phyloP scores from a whole-genome alignment of 352 stramenopile genomes.

The Globisporangium nodosum region DNA sequence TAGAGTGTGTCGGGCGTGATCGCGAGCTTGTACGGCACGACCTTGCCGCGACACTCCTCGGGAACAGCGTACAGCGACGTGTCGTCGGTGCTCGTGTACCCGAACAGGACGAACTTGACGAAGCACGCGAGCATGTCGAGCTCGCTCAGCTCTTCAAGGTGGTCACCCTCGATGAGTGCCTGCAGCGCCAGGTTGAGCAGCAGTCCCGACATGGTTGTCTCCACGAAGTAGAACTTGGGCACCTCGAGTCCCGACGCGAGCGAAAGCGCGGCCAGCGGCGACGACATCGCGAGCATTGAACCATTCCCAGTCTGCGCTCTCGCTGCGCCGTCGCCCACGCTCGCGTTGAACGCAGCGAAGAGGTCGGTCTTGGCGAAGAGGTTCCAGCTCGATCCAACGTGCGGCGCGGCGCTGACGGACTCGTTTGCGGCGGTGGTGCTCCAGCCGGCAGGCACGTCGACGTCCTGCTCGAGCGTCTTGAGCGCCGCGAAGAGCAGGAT shows the following conservation, averaged over 20 bases:
- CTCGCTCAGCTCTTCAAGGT: conserved; percentile 34
- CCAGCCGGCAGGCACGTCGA: conserved; percentile 48
- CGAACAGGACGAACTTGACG: conserved; percentile 42
- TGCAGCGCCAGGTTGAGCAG: conserved; percentile 50
- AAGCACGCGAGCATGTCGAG: conserved; percentile 35
- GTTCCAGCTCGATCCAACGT: conserved; percentile 34
- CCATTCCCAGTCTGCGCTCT: neutral
- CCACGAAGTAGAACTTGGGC: conserved; percentile 58
- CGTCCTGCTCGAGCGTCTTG: conserved; percentile 49
- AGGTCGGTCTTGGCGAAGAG: conserved; percentile 14
- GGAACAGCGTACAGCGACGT: conserved; percentile 40
- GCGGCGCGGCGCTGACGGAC: conserved; percentile 14
- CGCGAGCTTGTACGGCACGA: conserved; percentile 70
- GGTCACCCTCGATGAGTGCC: conserved; percentile 33
- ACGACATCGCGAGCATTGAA: neutral
- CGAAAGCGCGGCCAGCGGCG: conserved; percentile 10
- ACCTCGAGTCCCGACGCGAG: conserved; percentile 28
- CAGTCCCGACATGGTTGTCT: conserved; percentile 58
- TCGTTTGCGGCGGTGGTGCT: conserved; percentile 24
- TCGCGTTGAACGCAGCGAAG: conserved; percentile 19
- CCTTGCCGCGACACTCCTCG: conserved; percentile 32
- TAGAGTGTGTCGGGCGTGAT: conserved; percentile 64
- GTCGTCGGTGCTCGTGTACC: conserved; percentile 34
- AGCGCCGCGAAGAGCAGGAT: conserved; percentile 68
- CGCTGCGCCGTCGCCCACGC: neutral